Percentiles rank a stretch among this genome's conserved stretches.
phyloP scores from a whole-genome alignment of 2,329 filamentous ascomycete genomes.

The Zasmidium cellare region DNA sequence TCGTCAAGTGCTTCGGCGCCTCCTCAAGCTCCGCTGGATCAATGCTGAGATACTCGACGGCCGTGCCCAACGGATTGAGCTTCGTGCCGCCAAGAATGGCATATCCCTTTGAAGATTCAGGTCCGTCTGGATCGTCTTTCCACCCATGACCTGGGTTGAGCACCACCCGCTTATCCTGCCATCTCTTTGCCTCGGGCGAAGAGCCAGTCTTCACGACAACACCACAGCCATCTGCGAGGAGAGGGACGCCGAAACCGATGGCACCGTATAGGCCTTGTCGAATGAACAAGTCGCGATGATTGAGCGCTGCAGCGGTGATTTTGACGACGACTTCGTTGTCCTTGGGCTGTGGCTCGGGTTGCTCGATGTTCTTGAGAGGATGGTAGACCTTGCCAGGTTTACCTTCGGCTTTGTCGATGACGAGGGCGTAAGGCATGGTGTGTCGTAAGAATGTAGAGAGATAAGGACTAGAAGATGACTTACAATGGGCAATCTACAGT shows the following conservation, averaged over 20 bases:
- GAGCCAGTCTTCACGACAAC: slow-evolving; percentile 66
- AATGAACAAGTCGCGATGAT: slow-evolving; percentile 94
- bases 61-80: slow-evolving; percentile 65
- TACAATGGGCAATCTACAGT: neutral
- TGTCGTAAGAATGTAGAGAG: neutral
- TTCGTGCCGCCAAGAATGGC: slow-evolving; percentile 70
- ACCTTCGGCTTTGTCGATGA: slow-evolving; percentile 69
- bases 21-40: slow-evolving; percentile 72
- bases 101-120: slow-evolving; percentile 64
- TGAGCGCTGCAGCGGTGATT: slow-evolving; percentile 78
- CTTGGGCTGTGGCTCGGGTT: slow-evolving; percentile 61
- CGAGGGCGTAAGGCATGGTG: slow-evolving; percentile 57
- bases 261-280: slow-evolving; percentile 88
- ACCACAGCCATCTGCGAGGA: slow-evolving; percentile 82
- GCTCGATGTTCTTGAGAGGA: slow-evolving; percentile 59
- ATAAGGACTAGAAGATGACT: neutral
- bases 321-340: slow-evolving; percentile 68
- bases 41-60: slow-evolving; percentile 71
- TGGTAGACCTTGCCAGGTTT: slow-evolving; percentile 90
- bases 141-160: slow-evolving; percentile 78
- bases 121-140: slow-evolving; percentile 69
- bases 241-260: slow-evolving; percentile 73
- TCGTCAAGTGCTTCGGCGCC: slow-evolving; percentile 69
- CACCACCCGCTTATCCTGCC: slow-evolving; percentile 70
- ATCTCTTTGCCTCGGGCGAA: slow-evolving; percentile 52